Base-by-base conservation (phyloP, 441 rosid genomes). In the Geranium incanum region DNA sequence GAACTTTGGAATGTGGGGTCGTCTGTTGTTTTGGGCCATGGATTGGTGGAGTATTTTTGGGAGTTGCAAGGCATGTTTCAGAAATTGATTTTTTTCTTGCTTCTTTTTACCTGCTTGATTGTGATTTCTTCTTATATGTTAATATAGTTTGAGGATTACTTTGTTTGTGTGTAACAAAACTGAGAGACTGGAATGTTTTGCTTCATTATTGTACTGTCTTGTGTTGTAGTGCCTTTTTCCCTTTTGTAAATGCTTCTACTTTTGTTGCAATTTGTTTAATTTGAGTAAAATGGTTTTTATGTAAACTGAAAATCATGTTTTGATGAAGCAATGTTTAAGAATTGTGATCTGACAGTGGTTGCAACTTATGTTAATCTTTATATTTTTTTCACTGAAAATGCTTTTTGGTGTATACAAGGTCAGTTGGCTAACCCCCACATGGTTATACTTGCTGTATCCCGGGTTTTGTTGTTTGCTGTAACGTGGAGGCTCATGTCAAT, bases 181-280 rank as follows among this genome's bases (percentile, higher is more conserved):
- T 21, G 36, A 62, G n/a, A 21, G 66, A 62, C 36, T 62, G 66
- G 11, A 62, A 62, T 21, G n/a, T 9, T 62, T 62, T 62, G 66
- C 36, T 62, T 23, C 36, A 62, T 1, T 5, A 33, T 7, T 19
- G 65, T 60, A 18, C 64, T 16, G 64, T 5, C 28, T 15, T 18
- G 63, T 57, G 18, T 59, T 18, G 7, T 7, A n/a, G 36, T 62
- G 66, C 5, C 9, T 60, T 60, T 21, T 12, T 21, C 3, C n/a
- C n/a, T 19, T 23, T 60, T 8, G 23, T 19, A 21, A 12, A 3
- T 48, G 57, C 16, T 48, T 48, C 57, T 11, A 48, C 57, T 48
- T 48, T 3, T 16, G 1, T 21, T 23, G 5, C 8, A 21, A 19
- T 62, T 62, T 23, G n/a, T 12, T 23, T 23, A 23, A 4, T 62